phyloP scores from a whole-genome alignment of 2,329 filamentous ascomycete genomes.

The Pseudogymnoascus verrucosus region DNA sequence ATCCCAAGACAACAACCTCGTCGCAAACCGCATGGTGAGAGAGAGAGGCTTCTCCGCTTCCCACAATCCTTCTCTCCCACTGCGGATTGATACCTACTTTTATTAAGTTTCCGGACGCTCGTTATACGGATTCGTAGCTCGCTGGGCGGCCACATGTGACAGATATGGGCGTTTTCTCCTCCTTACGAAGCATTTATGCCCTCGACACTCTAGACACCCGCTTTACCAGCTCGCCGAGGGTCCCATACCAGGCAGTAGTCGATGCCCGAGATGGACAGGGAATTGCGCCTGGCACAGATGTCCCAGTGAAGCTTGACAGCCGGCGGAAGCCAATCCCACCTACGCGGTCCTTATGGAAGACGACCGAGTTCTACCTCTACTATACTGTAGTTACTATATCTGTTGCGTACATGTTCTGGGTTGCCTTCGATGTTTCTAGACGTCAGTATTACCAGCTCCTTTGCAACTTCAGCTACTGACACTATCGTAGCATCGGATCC shows the following conservation, averaged over 20 bases:
- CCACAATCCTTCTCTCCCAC: slow-evolving; percentile 4
- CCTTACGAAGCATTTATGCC: slow-evolving; percentile 49
- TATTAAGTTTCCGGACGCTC: neutral
- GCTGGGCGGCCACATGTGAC: neutral
- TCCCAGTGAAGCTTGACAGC: slow-evolving; percentile 30
- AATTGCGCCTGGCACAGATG: slow-evolving; percentile 22
- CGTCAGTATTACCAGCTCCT: slow-evolving; percentile 42
- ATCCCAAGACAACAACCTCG: slow-evolving; percentile 2
- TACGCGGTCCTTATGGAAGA: slow-evolving; percentile 71
- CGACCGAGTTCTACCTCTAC: slow-evolving; percentile 79
- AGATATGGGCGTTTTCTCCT: slow-evolving; percentile 30
- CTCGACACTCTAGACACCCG: slow-evolving; percentile 63
- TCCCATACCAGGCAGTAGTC: slow-evolving; percentile 53
- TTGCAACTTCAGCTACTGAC: slow-evolving; percentile 13
- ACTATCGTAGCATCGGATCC: slow-evolving; percentile 61
- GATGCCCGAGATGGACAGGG: slow-evolving; percentile 41
- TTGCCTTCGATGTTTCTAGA: slow-evolving; percentile 77
- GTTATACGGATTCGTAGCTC: neutral
- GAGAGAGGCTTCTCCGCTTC: neutral
- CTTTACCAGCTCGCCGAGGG: slow-evolving; percentile 62
- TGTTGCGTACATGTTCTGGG: slow-evolving; percentile 84
- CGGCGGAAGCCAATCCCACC: slow-evolving; percentile 38
- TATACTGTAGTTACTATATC: slow-evolving; percentile 56
- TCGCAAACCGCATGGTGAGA: slow-evolving; percentile 2
- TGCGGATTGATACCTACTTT: neutral